Base-by-base conservation (phyloP, 228 moss, liverwort and hornwort species). In the Sphagnum magellanicum region DNA sequence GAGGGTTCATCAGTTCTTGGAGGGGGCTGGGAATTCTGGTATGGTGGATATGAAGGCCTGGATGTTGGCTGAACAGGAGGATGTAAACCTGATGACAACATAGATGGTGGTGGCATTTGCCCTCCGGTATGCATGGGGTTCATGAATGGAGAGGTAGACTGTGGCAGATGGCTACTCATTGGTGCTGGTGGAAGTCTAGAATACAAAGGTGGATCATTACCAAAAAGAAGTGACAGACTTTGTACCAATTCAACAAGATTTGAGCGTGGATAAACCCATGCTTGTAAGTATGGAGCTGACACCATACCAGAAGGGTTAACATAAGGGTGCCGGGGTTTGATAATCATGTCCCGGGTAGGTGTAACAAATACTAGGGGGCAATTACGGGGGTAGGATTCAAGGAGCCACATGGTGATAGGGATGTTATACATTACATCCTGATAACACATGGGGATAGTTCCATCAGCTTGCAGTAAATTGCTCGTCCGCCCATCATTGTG, bases 351-450 rank as follows among this genome's bases (percentile, higher is more conserved):
- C 69, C 93, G 76, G 6, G 93, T 98, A 10, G 97, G 97, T 48
- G 91, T 93, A 61, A 98, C 97, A 70, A 83, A 98, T 6, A 98
- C 97, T 52, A 93, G 78, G 53, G 97, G 97, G 64, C 80, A 67
- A 73, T 79, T 93, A 49, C 88, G 87, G 48, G 97, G 97, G 65
- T 98, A 98, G 0, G 90, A 72, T 77, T 98, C 97, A 53, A 98
- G 79, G 53, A 98, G 87, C 97, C 97, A 98, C 80, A 98, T 82
- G 50, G 91, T 90, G 48, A 98, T 84, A 32, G 97, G 97, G 68
- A 98, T 91, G 73, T 98, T 98, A 76, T 98, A 98, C 76, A 91
- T 98, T 50, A 98, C 93, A 79, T 93, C 93, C 78, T 93, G 97
- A 63, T 93, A 98, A 71, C 87, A 91, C 93, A 98, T 98, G 14